Percentiles rank a stretch among this genome's conserved stretches.
Evolutionary conservation across 2,329 filamentous ascomycete species (phyloP).

Genomic region (Fusarium concolor): DNA sequence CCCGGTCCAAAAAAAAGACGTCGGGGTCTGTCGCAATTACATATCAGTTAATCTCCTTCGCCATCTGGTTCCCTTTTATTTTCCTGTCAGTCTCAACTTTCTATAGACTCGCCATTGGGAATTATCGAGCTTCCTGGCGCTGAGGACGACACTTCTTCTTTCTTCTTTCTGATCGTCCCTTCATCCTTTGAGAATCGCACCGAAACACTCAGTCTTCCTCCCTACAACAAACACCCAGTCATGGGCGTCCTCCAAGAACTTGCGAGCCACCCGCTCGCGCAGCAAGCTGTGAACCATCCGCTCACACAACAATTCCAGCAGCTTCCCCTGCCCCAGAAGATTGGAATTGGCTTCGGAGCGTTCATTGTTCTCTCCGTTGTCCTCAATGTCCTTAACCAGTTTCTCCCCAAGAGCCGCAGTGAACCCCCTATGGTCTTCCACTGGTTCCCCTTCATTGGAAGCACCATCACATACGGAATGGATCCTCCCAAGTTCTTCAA

Average conservation of each 20-base stretch:
- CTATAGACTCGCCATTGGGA: slow-evolving; percentile 37
- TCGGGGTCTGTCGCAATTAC: slow-evolving; percentile 46
- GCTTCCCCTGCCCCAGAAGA: slow-evolving; percentile 61
- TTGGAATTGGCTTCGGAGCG: slow-evolving; percentile 56
- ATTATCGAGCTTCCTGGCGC: slow-evolving; percentile 19
- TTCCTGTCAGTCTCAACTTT: slow-evolving; percentile 33
- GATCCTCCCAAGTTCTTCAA: slow-evolving; percentile 90
- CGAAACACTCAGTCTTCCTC: slow-evolving; percentile 5
- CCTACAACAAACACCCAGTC: slow-evolving; percentile 26
- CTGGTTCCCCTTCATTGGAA: slow-evolving; percentile 86
- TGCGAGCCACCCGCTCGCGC: slow-evolving; percentile 61
- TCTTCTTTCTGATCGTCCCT: background rate
- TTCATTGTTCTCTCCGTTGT: slow-evolving; percentile 69
- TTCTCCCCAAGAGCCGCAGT: slow-evolving; percentile 84
- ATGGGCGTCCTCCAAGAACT: slow-evolving; percentile 70
- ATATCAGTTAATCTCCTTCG: slow-evolving; percentile 50
- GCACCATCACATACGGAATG: slow-evolving; percentile 93
- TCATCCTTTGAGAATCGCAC: background rate
- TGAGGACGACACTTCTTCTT: slow-evolving; percentile 10
- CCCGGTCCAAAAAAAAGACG: slow-evolving; percentile 43
- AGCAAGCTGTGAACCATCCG: slow-evolving; percentile 58
- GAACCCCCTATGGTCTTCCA: slow-evolving; percentile 86
- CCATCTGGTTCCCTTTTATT: slow-evolving; percentile 32
- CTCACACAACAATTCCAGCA: slow-evolving; percentile 62
- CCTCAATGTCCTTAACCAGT: slow-evolving; percentile 82